A percentile compares a stretch with the other conserved stretches of the same genome.
phyloP scores from a whole-genome alignment of 2,329 filamentous ascomycete genomes.

The Beauveria pseudobassiana region DNA sequence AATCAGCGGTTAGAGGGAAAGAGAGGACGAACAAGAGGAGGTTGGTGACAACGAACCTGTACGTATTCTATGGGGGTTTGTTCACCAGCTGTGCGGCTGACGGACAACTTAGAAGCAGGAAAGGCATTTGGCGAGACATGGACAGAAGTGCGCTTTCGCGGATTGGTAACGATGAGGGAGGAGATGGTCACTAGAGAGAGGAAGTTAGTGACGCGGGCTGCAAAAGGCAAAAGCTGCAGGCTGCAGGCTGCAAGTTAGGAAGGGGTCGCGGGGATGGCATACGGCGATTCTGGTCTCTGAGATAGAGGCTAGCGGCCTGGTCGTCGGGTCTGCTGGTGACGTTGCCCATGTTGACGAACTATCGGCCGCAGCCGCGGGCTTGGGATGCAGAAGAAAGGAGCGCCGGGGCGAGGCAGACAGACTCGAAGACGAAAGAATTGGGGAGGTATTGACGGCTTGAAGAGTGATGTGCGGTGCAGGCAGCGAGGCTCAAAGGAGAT shows the following conservation, averaged over 20 bases:
- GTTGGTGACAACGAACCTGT: slow-evolving; percentile 54
- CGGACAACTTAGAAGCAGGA: slow-evolving; percentile 71
- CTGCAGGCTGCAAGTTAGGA: slow-evolving; percentile 14
- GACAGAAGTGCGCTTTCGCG: slow-evolving; percentile 67
- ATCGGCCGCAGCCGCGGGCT: slow-evolving; percentile 3
- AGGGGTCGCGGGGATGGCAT: slow-evolving; percentile 32
- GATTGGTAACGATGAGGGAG: slow-evolving; percentile 73
- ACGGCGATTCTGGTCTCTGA: slow-evolving; percentile 92
- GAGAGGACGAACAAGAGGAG: slow-evolving; percentile 11
- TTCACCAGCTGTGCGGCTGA: slow-evolving; percentile 66
- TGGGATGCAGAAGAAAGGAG: background rate
- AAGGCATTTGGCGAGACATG: slow-evolving; percentile 79
- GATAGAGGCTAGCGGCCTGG: slow-evolving; percentile 61
- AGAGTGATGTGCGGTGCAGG: background rate
- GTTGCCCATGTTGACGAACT: slow-evolving; percentile 70
- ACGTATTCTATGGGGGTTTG: slow-evolving; percentile 78
- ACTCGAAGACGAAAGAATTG: background rate
- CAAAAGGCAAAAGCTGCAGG: background rate
- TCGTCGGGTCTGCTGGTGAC: slow-evolving; percentile 86
- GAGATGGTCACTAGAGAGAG: slow-evolving; percentile 69
- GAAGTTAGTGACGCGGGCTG: slow-evolving; percentile 1
- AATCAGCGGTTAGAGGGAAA: slow-evolving; percentile 10
- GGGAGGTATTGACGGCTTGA: background rate
- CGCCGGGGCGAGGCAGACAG: background rate
- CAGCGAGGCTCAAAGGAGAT: slow-evolving; percentile 1